A percentile compares a stretch with the other conserved stretches of the same genome.
Conservation (phyloP, 768 basidiomycete genomes). For the Clavulina sp. region DNA sequence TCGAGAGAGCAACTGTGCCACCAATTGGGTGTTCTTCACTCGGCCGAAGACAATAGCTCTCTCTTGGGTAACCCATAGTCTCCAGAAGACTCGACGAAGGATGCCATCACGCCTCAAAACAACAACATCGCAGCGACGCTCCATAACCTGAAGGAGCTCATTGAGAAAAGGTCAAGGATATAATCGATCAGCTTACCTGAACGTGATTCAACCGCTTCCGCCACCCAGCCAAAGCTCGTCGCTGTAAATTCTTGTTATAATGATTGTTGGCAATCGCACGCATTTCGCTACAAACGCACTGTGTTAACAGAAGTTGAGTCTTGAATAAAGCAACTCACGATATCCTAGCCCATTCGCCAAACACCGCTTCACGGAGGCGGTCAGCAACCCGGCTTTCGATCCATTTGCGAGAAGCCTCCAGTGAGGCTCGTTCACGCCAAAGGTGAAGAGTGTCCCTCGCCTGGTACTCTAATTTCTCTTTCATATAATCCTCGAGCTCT, state of each 20-base stretch:
- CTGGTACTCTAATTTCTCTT: no score
- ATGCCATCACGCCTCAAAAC: slow-evolving; percentile 38
- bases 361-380: no score
- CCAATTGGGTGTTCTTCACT: slow-evolving; percentile 29
- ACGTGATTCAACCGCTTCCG: neutral
- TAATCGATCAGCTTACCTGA: neutral
- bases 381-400: no score
- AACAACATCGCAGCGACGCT: slow-evolving; percentile 39
- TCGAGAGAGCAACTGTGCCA: slow-evolving; percentile 28
- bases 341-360: no score
- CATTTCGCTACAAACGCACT: no score
- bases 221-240: neutral
- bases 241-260: no score
- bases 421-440: slow-evolving; percentile 13
- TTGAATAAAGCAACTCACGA: no score
- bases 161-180: neutral
- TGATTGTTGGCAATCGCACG: no score
- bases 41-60: slow-evolving; percentile 40
- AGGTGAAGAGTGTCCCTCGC: neutral
- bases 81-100: slow-evolving; percentile 37
- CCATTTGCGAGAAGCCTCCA: neutral
- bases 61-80: slow-evolving; percentile 54
- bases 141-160: slow-evolving; percentile 27
- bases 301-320: no score
- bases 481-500: neutral